phyloP scores from a whole-genome alignment of 805 yeast species.

The Diddensiella caesifluorescens region DNA sequence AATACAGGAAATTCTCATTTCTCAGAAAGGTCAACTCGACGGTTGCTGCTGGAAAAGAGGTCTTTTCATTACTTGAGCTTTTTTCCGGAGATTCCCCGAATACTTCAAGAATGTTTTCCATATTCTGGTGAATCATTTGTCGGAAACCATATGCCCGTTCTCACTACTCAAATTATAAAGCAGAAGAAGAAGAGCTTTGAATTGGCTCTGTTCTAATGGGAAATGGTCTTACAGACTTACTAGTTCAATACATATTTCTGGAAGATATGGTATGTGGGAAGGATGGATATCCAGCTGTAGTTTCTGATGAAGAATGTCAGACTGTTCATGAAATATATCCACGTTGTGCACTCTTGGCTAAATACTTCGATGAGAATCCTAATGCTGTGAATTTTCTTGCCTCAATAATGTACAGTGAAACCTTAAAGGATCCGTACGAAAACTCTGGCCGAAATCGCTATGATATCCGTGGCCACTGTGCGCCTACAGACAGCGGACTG shows the following conservation, averaged over 20 bases:
- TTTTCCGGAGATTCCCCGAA: slow-evolving; percentile 83
- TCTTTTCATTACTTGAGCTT: slow-evolving; percentile 72
- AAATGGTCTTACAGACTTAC: slow-evolving; percentile 85
- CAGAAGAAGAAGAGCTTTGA: slow-evolving; percentile 49
- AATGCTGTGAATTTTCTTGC: slow-evolving; percentile 83
- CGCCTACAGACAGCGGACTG: slow-evolving; percentile 29
- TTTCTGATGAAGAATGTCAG: slow-evolving; percentile 60
- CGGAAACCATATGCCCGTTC: slow-evolving; percentile 88
- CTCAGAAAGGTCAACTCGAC: slow-evolving; percentile 56
- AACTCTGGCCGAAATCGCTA: slow-evolving; percentile 58
- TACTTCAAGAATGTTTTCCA: slow-evolving; percentile 62
- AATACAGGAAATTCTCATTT: slow-evolving; percentile 90
- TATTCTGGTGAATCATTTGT: slow-evolving; percentile 91
- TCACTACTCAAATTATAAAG: slow-evolving; percentile 49
- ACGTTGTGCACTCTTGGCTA: slow-evolving; percentile 56
- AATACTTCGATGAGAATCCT: slow-evolving; percentile 63
- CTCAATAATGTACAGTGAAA: slow-evolving; percentile 70
- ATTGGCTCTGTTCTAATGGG: slow-evolving; percentile 80
- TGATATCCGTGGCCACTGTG: slow-evolving; percentile 50
- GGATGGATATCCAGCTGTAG: slow-evolving; percentile 71
- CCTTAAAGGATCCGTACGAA: slow-evolving; percentile 66
- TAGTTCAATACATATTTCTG: slow-evolving; percentile 68
- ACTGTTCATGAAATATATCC: slow-evolving; percentile 55
- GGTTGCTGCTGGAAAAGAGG: slow-evolving; percentile 80
- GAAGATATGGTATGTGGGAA: slow-evolving; percentile 91